phyloP scores from a whole-genome alignment of 768 basidiomycete species.

The Tricholoma furcatifolium region DNA sequence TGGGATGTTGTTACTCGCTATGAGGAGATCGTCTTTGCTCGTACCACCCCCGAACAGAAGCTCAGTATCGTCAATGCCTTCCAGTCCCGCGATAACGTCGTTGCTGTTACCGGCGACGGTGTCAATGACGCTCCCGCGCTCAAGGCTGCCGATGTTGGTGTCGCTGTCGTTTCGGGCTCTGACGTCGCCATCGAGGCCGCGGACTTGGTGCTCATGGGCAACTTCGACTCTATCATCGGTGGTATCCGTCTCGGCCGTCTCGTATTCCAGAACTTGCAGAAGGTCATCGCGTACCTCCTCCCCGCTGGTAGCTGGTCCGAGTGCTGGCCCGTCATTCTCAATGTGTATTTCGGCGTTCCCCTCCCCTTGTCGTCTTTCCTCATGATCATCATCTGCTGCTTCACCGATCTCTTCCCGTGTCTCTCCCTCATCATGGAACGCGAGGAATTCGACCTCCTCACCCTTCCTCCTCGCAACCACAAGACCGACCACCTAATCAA shows the following conservation, averaged over 20 bases:
- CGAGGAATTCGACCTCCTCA: constrained; percentile 20
- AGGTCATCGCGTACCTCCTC: constrained; percentile 46
- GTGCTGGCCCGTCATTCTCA: constrained; percentile 53
- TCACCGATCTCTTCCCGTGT: constrained; percentile 15
- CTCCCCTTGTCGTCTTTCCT: constrained; percentile 46
- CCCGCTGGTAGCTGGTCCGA: constrained; percentile 61
- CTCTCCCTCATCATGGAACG: constrained; percentile 18
- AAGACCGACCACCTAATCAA: constrained; percentile 20
- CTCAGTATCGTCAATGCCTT: constrained; percentile 55
- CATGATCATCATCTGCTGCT: constrained; percentile 21
- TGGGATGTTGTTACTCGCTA: constrained; percentile 41
- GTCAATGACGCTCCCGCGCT: constrained; percentile 52
- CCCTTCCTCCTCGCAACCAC: constrained; percentile 18
- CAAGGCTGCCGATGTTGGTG: constrained; percentile 54
- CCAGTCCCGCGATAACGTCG: constrained; percentile 45
- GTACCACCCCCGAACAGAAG: constrained; percentile 58
- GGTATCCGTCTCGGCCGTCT: constrained; percentile 60
- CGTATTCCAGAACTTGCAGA: constrained; percentile 59
- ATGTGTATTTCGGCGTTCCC: constrained; percentile 59
- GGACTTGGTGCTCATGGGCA: constrained; percentile 36
- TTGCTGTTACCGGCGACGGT: constrained; percentile 59
- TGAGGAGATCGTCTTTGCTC: constrained; percentile 48
- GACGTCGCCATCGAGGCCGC: constrained; percentile 56
- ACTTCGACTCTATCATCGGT: constrained; percentile 56
- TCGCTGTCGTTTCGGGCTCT: constrained; percentile 43